Conservation (phyloP, 352 stramenopile species). For the Phytophthora vignae region DNA sequence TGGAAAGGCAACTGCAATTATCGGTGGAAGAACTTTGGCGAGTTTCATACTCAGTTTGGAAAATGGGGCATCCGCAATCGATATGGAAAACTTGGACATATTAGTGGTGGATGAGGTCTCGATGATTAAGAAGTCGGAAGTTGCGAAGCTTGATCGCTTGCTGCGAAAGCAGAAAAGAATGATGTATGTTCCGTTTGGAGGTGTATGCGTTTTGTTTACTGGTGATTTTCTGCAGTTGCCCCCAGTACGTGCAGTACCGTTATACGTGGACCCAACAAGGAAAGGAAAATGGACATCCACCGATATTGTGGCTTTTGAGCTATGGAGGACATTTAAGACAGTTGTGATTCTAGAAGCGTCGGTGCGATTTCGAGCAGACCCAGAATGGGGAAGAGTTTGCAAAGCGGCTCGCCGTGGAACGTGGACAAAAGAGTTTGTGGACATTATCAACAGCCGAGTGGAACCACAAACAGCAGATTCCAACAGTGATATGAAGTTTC, state of each 20-base stretch:
- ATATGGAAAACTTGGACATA: not conserved
- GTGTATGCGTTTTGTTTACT: conserved; percentile 3
- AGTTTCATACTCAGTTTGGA: not conserved
- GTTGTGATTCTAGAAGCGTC: conserved; percentile 8
- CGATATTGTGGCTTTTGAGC: not conserved
- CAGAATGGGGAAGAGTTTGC: conserved; percentile 1
- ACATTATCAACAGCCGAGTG: conserved; percentile 6
- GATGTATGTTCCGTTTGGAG: conserved; percentile 2
- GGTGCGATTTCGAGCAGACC: conserved; percentile 6
- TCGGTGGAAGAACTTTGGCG: not conserved
- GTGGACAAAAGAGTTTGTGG: not conserved
- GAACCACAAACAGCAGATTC: not conserved
- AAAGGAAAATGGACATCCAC: not conserved
- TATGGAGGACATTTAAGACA: conserved; percentile 5
- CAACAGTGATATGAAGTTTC: not conserved
- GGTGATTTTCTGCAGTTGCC: conserved; percentile 6
- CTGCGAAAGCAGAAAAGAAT: conserved; percentile 2
- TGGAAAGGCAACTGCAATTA: conserved; percentile 4
- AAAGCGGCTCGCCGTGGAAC: not conserved
- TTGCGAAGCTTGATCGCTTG: not conserved
- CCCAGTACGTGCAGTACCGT: not conserved
- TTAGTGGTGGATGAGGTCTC: not conserved
- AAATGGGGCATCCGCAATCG: not conserved
- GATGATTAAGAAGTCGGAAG: conserved; percentile 6
- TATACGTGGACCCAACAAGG: too few relatives aligned